These are phyloP conservation scores for Botrytis tulipae DNA, from an alignment of 2,329 filamentous ascomycete genomes.

Conservation along the genomic window DNA sequence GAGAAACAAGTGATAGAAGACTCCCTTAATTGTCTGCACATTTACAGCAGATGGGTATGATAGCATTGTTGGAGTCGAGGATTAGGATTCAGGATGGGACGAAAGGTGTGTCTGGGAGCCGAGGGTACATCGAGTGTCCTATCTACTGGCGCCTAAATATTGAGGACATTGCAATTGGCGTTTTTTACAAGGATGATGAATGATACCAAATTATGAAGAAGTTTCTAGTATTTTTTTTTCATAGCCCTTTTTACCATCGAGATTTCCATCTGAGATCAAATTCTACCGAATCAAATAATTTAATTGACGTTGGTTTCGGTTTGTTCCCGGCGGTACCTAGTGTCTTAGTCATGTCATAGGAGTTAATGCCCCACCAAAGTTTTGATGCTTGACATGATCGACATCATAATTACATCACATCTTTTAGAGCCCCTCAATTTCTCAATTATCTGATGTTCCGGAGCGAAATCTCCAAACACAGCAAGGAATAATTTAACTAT, in stretches of 20 bases:
- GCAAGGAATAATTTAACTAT: neutral
- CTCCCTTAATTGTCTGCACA: constrained; percentile 25
- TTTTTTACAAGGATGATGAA: constrained; percentile 31
- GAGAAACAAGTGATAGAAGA: constrained; percentile 36
- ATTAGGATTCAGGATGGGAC: constrained; percentile 9
- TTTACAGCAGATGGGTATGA: neutral
- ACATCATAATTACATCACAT: constrained; percentile 16
- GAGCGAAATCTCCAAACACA: constrained; percentile 5
- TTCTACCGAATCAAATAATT: neutral
- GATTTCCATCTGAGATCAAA: neutral
- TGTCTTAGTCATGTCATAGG: neutral
- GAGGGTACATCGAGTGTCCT: neutral
- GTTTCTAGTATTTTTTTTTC: constrained; percentile 1
- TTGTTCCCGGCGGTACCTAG: neutral
- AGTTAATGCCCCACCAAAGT: neutral
- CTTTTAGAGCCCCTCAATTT: neutral
- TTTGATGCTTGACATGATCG: constrained; percentile 7
- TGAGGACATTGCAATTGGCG: constrained; percentile 24
- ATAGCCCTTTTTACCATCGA: neutral
- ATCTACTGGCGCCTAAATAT: neutral
- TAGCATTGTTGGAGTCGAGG: constrained; percentile 12
- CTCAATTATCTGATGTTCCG: constrained; percentile 8
- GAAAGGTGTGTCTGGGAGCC: neutral
- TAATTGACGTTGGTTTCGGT: constrained; percentile 1
- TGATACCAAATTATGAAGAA: constrained; percentile 34